phyloP scores from a whole-genome alignment of 2,329 filamentous ascomycete species.

The Knufia petricola region DNA sequence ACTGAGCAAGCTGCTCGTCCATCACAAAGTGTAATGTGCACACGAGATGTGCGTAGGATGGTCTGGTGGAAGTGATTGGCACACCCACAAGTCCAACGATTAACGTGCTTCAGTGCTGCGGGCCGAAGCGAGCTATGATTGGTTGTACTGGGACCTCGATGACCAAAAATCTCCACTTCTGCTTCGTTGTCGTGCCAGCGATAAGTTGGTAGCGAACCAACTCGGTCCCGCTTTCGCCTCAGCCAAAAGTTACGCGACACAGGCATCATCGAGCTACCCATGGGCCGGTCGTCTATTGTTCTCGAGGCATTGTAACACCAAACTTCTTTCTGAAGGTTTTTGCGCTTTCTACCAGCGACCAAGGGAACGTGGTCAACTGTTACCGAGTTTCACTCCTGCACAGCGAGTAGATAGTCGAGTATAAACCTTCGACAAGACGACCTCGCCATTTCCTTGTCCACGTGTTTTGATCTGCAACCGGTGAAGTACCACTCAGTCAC shows the following conservation, averaged over 20 bases:
- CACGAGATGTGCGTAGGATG: background rate
- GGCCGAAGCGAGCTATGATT: background rate
- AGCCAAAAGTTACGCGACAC: background rate
- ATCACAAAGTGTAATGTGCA: background rate
- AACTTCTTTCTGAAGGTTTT: background rate
- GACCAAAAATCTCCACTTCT: background rate
- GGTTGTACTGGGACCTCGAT: background rate
- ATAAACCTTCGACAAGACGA: background rate
- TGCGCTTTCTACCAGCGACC: background rate
- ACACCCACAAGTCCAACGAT: too few species aligned
- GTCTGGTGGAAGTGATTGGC: too few species aligned
- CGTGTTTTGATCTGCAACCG: too few species aligned
- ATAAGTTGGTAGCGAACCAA: background rate
- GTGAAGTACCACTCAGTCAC: too few species aligned
- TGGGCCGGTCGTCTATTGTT: background rate
- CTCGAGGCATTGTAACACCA: background rate
- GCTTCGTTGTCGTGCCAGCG: background rate
- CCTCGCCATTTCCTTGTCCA: too few species aligned
- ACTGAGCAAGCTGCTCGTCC: constrained; percentile 15
- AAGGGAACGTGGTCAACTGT: background rate
- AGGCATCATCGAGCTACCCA: background rate
- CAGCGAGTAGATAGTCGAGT: background rate
- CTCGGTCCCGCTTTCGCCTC: constrained; percentile 6
- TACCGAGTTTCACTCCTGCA: background rate
- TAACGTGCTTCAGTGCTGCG: background rate